Base-by-base conservation (phyloP, 345 rosid genomes). In the Rhodomyrtus tomentosa region DNA sequence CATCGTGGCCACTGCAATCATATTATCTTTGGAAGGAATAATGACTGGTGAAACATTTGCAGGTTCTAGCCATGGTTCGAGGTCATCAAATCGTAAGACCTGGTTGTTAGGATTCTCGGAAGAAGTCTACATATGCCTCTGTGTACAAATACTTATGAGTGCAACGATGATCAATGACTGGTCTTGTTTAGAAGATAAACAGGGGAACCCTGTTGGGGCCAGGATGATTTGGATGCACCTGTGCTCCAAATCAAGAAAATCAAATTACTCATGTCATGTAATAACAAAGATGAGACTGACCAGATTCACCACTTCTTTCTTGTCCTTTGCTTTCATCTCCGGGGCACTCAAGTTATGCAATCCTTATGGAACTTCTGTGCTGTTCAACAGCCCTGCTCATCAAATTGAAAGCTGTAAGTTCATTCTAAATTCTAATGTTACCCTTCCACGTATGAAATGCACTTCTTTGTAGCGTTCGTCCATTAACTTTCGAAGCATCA, bases 31-130 rank as follows among this genome's bases (percentile, higher is more conserved):
- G 27, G n/a, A 54, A 38, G 20, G 48, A 53, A 50, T 82, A 52
- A 59, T 59, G 81, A 25, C 68, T 55, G 18, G 4, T 81, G 52
- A 45, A 27, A 76, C 87, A 24, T 83, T 83, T 85, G 84, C 88
- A 92, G 92, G 89, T 90, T 79, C 83, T 92, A 51, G 89, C 91
- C n/a, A 87, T 90, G 86, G 93, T 92, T 82, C 90, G 86, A 58
- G 92, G 94, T 15, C 86, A 89, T 68, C 85, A 82, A 49, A 89
- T 84, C 38, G 87, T 87, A 40, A 58, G 53, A 50, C 45, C 83
- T 20, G 79, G 79, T 68, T 38, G 45, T 68, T 36, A 68, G 79
- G 79, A 68, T 32, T 68, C 79, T 18, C 42, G 42, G 74, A 29
- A 29, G 76, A 68, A 68, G 79, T 36, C 45, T 36, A 36, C 45